Evolutionary conservation across 495 filamentous ascomycete species (phyloP), one percentile per base, ranked within the genome.

Genomic region (Penicillium soppii): DNA sequence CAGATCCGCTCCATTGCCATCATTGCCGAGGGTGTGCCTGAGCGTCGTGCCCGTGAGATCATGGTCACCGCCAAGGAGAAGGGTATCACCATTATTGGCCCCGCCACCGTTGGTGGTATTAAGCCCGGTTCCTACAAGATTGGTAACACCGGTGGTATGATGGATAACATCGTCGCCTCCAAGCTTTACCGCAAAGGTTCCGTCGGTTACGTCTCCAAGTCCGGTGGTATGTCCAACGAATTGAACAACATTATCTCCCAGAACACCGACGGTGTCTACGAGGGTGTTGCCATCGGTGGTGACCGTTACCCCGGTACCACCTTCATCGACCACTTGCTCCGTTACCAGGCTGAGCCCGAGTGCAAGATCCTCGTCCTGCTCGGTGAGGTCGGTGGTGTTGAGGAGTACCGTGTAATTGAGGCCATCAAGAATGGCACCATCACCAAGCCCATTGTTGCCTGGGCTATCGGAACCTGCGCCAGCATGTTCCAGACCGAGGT

Each of bases 401-500:
- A 98, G 75, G 94, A 98, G 76, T 98, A 98, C 82, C 91, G 94
- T 72, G 94, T 98, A 54, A 95, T 98, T 56, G 95, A 98, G 69
- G 95, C 94, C 29, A 88, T 97, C 56, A 95, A 97, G 84, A 80
- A 86, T 56, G 92, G 92, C 62, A 72, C 77, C 57, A 97, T 98
- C 73, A 97, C 84, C 63, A 98, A 98, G 84, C 94, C 94, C 55
- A 91, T 98, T 66, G 91, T 98, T 35, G 94, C 94, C 19, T 98
- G 94, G 94, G 94, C 94, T 58, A 98, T 98, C 59, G 94, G 94
- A 78, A 98, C 94, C 65, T 97, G 95, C 73, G 92, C 94, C 33
- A 91, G 89, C 82, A 90, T 98, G 94, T 95, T 98, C 80, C 97
- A 96, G 88, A 98, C 94, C 13, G 94, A 98, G 82, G 94, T 98